Percentiles rank a stretch among this genome's conserved stretches.
Conservation (phyloP, 352 stramenopile genomes). For the Blastocystis sp. region DNA sequence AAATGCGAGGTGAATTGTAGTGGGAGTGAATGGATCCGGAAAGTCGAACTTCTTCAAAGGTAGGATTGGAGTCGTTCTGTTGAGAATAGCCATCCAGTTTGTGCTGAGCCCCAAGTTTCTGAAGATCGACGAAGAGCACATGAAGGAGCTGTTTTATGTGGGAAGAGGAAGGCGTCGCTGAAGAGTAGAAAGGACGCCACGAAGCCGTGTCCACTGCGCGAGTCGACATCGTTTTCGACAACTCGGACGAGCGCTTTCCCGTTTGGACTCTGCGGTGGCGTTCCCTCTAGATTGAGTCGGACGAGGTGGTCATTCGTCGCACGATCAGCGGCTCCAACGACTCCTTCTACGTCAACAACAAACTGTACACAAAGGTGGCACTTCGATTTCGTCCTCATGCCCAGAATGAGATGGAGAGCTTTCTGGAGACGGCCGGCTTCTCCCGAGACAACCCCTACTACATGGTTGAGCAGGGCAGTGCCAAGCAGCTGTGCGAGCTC, state of each 20-base stretch:
- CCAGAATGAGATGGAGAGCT: slow-evolving; percentile 90
- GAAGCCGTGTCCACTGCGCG: slow-evolving; percentile 92
- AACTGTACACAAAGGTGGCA: slow-evolving; percentile 84
- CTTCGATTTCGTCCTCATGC: background rate
- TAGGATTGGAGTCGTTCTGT: background rate
- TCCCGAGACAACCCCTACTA: slow-evolving; percentile 99
- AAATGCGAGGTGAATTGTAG: slow-evolving; percentile 69
- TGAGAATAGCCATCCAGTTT: slow-evolving; percentile 89
- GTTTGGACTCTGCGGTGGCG: slow-evolving; percentile 58
- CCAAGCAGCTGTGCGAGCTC: slow-evolving; percentile 95
- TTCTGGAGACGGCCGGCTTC: slow-evolving; percentile 97
- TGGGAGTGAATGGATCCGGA: slow-evolving; percentile 89
- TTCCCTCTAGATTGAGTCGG: slow-evolving; percentile 76
- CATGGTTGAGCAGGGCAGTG: slow-evolving; percentile 99
- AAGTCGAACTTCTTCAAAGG: slow-evolving; percentile 94
- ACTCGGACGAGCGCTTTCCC: slow-evolving; percentile 88
- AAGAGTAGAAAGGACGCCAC: slow-evolving; percentile 75
- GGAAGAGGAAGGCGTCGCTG: slow-evolving; percentile 71
- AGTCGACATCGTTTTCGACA: slow-evolving; percentile 99
- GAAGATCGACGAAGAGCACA: slow-evolving; percentile 85
- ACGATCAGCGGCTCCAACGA: slow-evolving; percentile 99
- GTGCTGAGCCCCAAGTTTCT: slow-evolving; percentile 84
- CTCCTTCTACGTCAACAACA: slow-evolving; percentile 98
- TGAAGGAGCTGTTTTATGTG: slow-evolving; percentile 90
- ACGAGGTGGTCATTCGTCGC: slow-evolving; percentile 89